phyloP scores from a whole-genome alignment of 2,329 filamentous ascomycete species.

The Pyrenophora teres region DNA sequence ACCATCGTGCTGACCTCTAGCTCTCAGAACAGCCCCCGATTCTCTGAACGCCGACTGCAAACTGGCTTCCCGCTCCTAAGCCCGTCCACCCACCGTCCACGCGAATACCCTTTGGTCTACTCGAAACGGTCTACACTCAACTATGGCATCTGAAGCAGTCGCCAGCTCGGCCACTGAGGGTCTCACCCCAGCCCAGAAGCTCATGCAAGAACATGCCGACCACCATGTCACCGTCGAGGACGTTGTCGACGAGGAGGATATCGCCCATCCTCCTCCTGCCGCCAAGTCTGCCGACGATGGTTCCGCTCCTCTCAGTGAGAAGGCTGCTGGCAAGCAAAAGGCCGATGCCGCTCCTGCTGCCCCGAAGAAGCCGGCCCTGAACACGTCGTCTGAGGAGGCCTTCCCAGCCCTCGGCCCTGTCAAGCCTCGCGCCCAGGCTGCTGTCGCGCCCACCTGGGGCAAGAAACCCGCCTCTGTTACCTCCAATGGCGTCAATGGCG shows the following conservation, averaged over 20 bases:
- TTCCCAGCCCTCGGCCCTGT: slow-evolving; percentile 88
- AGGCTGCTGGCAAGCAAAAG: slow-evolving; percentile 72
- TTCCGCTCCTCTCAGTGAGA: slow-evolving; percentile 58
- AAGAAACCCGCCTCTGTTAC: slow-evolving; percentile 62
- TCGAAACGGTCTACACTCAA: slow-evolving; percentile 47
- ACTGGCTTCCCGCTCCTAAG: slow-evolving; percentile 38
- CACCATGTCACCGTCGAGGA: slow-evolving; percentile 79
- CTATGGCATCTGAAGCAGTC: slow-evolving; percentile 47
- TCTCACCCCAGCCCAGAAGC: slow-evolving; percentile 58
- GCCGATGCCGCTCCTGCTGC: slow-evolving; percentile 53
- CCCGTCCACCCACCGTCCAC: slow-evolving; percentile 38
- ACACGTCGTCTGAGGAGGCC: slow-evolving; percentile 85
- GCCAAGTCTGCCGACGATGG: slow-evolving; percentile 38
- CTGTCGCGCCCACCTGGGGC: slow-evolving; percentile 76
- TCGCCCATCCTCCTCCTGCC: slow-evolving; percentile 61
- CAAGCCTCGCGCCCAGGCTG: slow-evolving; percentile 64
- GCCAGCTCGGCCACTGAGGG: slow-evolving; percentile 43
- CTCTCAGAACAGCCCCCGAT: neutral
- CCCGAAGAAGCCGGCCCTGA: slow-evolving; percentile 56
- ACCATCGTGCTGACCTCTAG: slow-evolving; percentile 2
- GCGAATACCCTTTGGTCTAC: slow-evolving; percentile 44
- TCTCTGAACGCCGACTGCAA: slow-evolving; percentile 10
- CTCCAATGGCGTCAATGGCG: slow-evolving; percentile 55
- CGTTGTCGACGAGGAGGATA: slow-evolving; percentile 76
- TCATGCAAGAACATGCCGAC: slow-evolving; percentile 65